Percentiles rank a stretch among this genome's conserved stretches.
Conservation (phyloP, 1,139 yeast genomes). For the Pichia sp. region DNA sequence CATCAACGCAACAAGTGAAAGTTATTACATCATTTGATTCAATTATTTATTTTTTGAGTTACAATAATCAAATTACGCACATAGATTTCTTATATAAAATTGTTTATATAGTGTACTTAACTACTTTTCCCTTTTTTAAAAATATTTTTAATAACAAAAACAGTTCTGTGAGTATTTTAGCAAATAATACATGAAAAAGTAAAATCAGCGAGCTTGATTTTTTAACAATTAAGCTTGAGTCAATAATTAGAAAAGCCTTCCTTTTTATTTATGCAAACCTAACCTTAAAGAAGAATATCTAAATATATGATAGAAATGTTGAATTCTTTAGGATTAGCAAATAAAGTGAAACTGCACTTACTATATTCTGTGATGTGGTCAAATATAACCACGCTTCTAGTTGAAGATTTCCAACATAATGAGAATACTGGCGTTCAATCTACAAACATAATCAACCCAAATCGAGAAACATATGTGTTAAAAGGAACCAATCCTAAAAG, state of each 20-base stretch:
- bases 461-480: conserved; percentile 8
- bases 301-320: too few relatives aligned
- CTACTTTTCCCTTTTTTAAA: background rate
- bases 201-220: too few relatives aligned
- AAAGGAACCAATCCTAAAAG: conserved; percentile 14
- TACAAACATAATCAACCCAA: conserved; percentile 1
- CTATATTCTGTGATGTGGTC: conserved; percentile 10
- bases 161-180: too few relatives aligned
- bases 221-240: too few relatives aligned
- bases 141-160: too few relatives aligned
- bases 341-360: conserved; percentile 11
- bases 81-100: background rate
- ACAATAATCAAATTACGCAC: background rate
- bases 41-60: background rate
- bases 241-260: too few relatives aligned
- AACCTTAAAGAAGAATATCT: too few relatives aligned
- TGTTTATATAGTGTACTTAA: background rate
- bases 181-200: too few relatives aligned
- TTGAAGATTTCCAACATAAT: background rate
- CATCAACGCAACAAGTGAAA: conserved; percentile 56
- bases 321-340: conserved; percentile 11
- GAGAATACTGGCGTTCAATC: background rate
- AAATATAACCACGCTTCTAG: conserved; percentile 5
- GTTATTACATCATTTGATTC: conserved; percentile 52
- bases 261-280: too few relatives aligned